Conservation (phyloP, 768 basidiomycete species). For the Tulasnella sp. region DNA sequence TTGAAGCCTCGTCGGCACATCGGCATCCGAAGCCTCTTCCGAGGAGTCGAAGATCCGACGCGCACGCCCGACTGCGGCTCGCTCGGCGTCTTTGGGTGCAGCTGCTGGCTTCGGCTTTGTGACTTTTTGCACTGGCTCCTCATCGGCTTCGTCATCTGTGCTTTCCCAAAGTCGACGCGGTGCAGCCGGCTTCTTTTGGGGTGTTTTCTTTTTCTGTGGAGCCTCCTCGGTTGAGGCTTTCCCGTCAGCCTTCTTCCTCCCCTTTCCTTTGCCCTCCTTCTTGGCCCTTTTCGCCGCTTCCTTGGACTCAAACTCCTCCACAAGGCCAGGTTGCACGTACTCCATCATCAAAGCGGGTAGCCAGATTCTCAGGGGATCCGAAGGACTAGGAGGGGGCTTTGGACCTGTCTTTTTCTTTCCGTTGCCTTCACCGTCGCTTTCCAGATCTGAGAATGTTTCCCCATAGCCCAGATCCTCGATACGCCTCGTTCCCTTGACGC, state of each 20-base stretch:
- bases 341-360: conserved; percentile 76
- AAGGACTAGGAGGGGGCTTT: conserved; percentile 49
- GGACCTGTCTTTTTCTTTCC: conserved; percentile 42
- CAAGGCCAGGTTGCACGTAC: conserved; percentile 62
- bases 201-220: neutral
- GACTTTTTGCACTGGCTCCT: neutral
- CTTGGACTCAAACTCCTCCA: conserved; percentile 55
- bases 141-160: neutral
- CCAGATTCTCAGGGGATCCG: conserved; percentile 66
- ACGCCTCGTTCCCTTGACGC: conserved; percentile 61
- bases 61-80: neutral
- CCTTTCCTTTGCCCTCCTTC: conserved; percentile 45
- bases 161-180: neutral
- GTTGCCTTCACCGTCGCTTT: conserved; percentile 21
- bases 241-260: neutral
- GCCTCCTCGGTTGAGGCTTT: neutral
- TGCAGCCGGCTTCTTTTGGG: neutral
- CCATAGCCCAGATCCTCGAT: conserved; percentile 49
- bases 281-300: conserved; percentile 50
- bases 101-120: neutral
- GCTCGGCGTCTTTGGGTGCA: neutral
- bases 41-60: neutral
- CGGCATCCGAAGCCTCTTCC: neutral
- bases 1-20: neutral
- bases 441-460: conserved; percentile 44